Evolutionary conservation across 208 protist genomes (phyloP).

Genomic region (Wallacemonas sp.): DNA sequence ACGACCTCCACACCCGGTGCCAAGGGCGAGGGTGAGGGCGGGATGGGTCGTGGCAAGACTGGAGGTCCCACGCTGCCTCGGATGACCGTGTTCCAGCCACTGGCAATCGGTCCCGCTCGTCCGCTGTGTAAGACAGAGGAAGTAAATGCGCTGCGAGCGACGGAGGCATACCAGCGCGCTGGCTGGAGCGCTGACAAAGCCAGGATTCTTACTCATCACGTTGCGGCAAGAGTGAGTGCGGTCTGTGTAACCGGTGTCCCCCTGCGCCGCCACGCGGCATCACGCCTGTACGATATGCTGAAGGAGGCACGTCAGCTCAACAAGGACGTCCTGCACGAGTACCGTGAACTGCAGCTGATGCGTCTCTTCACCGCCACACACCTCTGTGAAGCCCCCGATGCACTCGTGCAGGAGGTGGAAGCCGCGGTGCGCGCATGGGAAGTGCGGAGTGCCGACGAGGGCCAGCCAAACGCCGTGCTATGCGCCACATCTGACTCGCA

Average conservation of each 20-base stretch:
- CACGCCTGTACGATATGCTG: constrained; percentile 43
- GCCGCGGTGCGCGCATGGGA: constrained; percentile 18
- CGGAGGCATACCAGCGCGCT: constrained; percentile 58
- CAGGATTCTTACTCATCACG: constrained; percentile 43
- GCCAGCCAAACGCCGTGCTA: too few relatives aligned
- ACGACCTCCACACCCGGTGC: too few relatives aligned
- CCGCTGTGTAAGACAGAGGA: constrained; percentile 47
- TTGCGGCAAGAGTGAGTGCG: constrained; percentile 36
- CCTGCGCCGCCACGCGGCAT: constrained; percentile 25
- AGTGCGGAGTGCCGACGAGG: neutral
- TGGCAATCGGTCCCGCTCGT: constrained; percentile 43
- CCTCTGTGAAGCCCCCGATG: constrained; percentile 11
- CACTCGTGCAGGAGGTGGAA: constrained; percentile 34
- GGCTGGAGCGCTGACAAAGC: constrained; percentile 33
- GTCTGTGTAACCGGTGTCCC: constrained; percentile 31
- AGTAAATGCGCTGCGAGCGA: constrained; percentile 41
- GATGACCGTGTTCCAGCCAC: constrained; percentile 35
- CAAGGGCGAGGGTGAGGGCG: too few relatives aligned
- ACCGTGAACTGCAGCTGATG: constrained; percentile 60
- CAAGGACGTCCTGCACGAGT: neutral
- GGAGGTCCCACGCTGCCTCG: constrained; percentile 16
- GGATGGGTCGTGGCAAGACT: too few relatives aligned
- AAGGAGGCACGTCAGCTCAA: constrained; percentile 32
- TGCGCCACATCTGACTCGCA: neutral
- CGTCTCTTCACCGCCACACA: constrained; percentile 50